Evolutionary conservation across 768 basidiomycete species (phyloP), one percentile per base, ranked within the genome.

Genomic region (Saitozyma podzolica): DNA sequence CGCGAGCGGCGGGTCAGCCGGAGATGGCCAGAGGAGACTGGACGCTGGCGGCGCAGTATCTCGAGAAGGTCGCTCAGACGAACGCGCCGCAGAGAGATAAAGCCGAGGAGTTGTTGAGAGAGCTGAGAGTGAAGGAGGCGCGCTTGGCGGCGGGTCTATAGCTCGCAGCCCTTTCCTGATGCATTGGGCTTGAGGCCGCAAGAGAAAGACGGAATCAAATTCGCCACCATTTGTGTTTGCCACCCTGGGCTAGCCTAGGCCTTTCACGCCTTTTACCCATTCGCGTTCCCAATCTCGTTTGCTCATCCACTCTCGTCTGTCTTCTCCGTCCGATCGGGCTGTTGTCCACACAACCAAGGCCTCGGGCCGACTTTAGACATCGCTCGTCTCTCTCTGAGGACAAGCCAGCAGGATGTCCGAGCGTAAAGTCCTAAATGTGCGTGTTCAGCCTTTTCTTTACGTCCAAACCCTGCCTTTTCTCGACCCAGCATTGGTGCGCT

Each of bases 81-180:
- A 92, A 94, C 79, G 86, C 86, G 10, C 90, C 91, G 72, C 91
- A 93, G 69, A 89, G 89, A 16, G 84, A 84, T 11, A 84, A 83
- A 58, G 92, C 90, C 0, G 82, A 86, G 48, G 90, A 91, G 48
- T 78, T 90, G 74, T 79, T 92, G 63, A 63, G 80, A 45, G 67
- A 68, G 52, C 61, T 78, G 62, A 62, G 67, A 89, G 87, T 66
- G 81, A 89, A 65, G 80, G 83, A 61, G 61, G 67, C 59, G 29
- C 65, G 53, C 45, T 40, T 61, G 29, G 59, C 59, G 20, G 59
- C 59, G 52, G 59, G 58, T 9, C 50, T 48, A 17, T 48, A 29
- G 29, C 5, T 2, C 29, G 5, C 5, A 29, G 29, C 29, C 2
- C 2, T 2, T 29, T 29, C 29, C 2, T 29, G 5, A 29, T 29